Evolutionary conservation across 371 early-diverging fungal species (phyloP), one percentile per base, ranked within the genome.

Genomic region (Mucor plumbeus): DNA sequence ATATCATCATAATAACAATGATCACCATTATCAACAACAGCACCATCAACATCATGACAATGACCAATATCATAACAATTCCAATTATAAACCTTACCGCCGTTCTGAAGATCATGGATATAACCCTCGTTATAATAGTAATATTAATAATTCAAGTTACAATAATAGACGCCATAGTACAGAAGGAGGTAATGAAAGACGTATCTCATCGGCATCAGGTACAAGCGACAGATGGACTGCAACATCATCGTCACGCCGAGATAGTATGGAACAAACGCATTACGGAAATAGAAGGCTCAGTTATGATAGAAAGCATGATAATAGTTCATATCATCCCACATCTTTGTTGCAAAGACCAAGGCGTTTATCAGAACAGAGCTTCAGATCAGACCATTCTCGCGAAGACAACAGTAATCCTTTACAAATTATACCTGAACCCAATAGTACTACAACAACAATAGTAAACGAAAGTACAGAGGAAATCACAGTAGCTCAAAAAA

Each of bases 401-500:
- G 65, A 65, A 41, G 64, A 63, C 11, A 62, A 38, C 36, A 7
- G n/a, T 9, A 69, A 65, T 19, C 39, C 72, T 5, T 41, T 61
- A 13, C 61, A 60, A 38, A 68, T 69, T 15, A 58, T 65, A 8
- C 48, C 60, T 19, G 65, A 65, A 17, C 62, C 67, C 10, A 13
- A 26, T 15, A 5, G 39, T 6, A 2, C 14, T n/a, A 7, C 34
- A 13, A 17, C 50, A 38, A 38, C 4, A 26, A 26, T 21, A 13
- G n/a, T 43, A 38, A 38, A 7, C 19, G 72, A 69, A 10, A 67
- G 60, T 21, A 67, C 67, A 11, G 69, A 72, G 19, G 77, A 74
- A 66, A 61, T 75, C 0, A 69, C 77, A 3, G 76, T 69, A 4
- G 79, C 66, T 13, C 83, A 83, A 55, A 72, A 76, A 26, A 76